Percentiles rank a stretch among this genome's conserved stretches.
Conservation (phyloP, 371 early-diverging fungal genomes). For the Dichotomocladium elegans region DNA sequence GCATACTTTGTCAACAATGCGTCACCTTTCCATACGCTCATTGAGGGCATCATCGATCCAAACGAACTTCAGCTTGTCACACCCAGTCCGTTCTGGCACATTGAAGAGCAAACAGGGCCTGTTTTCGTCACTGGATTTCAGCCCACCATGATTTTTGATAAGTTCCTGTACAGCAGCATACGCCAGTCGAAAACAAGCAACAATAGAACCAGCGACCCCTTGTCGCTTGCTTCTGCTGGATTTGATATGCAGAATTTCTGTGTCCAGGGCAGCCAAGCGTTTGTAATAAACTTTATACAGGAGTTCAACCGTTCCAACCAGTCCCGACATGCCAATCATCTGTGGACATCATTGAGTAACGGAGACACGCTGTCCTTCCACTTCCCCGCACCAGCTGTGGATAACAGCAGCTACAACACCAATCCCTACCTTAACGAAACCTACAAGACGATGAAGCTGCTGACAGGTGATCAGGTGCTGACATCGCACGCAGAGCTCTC, state of each 20-base stretch:
- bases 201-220: background rate
- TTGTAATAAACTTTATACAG: conserved; percentile 41
- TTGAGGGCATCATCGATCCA: conserved; percentile 34
- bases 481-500: conserved; percentile 12
- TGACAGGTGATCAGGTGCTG: conserved; percentile 25
- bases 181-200: conserved; percentile 4
- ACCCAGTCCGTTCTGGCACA: conserved; percentile 31
- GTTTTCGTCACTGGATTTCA: conserved; percentile 42
- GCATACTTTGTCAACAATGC: conserved; percentile 39
- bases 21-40: conserved; percentile 33
- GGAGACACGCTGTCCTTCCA: conserved; percentile 27
- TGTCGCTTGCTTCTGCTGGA: conserved; percentile 19
- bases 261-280: conserved; percentile 30
- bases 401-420: conserved; percentile 28
- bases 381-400: conserved; percentile 20
- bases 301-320: conserved; percentile 29
- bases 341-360: conserved; percentile 31
- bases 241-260: conserved; percentile 45
- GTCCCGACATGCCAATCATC: conserved; percentile 22
- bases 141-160: conserved; percentile 49
- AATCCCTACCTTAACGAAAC: conserved; percentile 29
- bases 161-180: conserved; percentile 26
- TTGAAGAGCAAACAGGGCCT: conserved; percentile 33
- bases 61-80: conserved; percentile 32
- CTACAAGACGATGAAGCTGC: conserved; percentile 31